A percentile compares a stretch with the other conserved stretches of the same genome.
Conservation (phyloP, 1,139 yeast genomes). For the Blastobotrys persicus region DNA sequence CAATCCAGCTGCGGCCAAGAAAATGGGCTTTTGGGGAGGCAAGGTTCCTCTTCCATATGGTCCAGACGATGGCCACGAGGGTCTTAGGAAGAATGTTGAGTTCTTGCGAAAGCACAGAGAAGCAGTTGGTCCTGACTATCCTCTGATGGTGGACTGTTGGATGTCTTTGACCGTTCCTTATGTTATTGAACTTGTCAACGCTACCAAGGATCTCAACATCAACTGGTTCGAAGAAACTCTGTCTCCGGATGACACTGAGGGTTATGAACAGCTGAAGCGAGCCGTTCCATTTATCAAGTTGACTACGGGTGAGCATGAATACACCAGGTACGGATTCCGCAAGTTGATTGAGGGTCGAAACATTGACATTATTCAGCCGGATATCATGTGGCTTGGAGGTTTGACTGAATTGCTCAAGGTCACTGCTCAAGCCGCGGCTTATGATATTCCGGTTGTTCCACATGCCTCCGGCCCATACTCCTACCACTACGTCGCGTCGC, state of each 20-base stretch:
- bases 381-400: slow-evolving; percentile 55
- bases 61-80: slow-evolving; percentile 49
- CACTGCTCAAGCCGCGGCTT: slow-evolving; percentile 50
- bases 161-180: slow-evolving; percentile 50
- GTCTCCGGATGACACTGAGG: slow-evolving; percentile 48
- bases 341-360: slow-evolving; percentile 49
- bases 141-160: slow-evolving; percentile 52
- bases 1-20: slow-evolving; percentile 40
- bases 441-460: slow-evolving; percentile 52
- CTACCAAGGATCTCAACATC: slow-evolving; percentile 45
- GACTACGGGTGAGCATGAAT: slow-evolving; percentile 53
- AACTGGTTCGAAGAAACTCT: slow-evolving; percentile 53
- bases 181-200: slow-evolving; percentile 46
- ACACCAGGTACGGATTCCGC: slow-evolving; percentile 50
- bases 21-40: slow-evolving; percentile 14
- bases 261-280: slow-evolving; percentile 44
- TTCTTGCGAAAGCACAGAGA: slow-evolving; percentile 45
- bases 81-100: slow-evolving; percentile 46
- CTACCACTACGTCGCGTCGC: slow-evolving; percentile 49
- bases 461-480: slow-evolving; percentile 53
- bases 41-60: slow-evolving; percentile 48
- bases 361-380: slow-evolving; percentile 50
- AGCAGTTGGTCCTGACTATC: slow-evolving; percentile 49
- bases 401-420: slow-evolving; percentile 47
- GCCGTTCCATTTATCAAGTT: slow-evolving; percentile 48